Base-by-base conservation (phyloP, 2,329 filamentous ascomycete genomes). In the Trichoderma breve region DNA sequence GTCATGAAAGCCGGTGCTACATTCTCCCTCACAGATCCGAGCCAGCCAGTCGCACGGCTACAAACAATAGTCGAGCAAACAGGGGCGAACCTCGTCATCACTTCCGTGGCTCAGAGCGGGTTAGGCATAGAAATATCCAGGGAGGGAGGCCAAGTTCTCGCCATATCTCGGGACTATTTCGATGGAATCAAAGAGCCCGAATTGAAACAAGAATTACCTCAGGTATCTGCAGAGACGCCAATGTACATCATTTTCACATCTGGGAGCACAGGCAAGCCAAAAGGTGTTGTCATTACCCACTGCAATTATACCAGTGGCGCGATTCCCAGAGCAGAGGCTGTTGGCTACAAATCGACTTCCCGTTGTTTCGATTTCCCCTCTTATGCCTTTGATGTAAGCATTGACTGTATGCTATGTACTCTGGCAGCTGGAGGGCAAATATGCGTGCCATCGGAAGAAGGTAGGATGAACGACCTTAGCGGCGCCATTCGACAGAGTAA, bases 241-340 rank as follows among this genome's bases (percentile, higher is more conserved):
- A 82, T 86, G 39, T 87, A 86, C 73, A 87, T 90, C 75, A 89
- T 91, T 76, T 91, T 90, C 77, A 91, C 89, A 12, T 91, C 89
- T 0, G 89, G 89, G 15, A 91, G 88, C 72, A 91, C 89, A 0
- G 89, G 89, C 7, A 86, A 85, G 72, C 89, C 89, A 1, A 91
- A 91, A 80, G 89, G 89, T 26, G 88, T 90, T 4, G 83, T 90
- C 60, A 81, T 86, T 71, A 82, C 83, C 2, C 85, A 87, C 72
- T 80, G 78, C 39, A 85, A 84, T 69, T 86, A 84, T 72, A 83
- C 83, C 34, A 85, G 83, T 61, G 84, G 84, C 36, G 83, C 83
- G 6, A 73, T 84, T 18, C 83, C 84, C 1, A 80, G 84, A 47
- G 82, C 81, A 3, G 77, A 82, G 3, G 80, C 80, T 6, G 82